Evolutionary conservation across 345 rosid species (phyloP), one percentile per base, ranked within the genome.

Genomic region (Eucalyptus grandis): DNA sequence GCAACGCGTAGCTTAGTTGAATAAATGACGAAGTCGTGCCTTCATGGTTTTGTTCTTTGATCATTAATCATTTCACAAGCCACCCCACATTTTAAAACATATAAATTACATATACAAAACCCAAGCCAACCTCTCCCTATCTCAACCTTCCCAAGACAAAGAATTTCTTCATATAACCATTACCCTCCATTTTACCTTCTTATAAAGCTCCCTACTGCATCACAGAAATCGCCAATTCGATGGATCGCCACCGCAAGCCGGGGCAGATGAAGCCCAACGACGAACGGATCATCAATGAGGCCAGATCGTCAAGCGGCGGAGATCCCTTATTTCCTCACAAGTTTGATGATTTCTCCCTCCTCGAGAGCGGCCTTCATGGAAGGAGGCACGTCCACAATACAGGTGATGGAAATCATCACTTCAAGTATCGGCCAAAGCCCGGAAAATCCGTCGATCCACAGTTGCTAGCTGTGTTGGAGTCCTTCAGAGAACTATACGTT

Each of bases 401-500:
- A 58, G 81, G 56, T 5, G 47, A 43, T 47, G 15, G 72, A 53
- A n/a, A 49, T 9, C 46, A 34, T n/a, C 24, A 43, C 46, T 49
- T 50, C n/a, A 50, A n/a, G 60, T 53, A 53, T 87, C 62, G 49
- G 16, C 14, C 88, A 10, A 87, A 87, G 69, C 47, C 69, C 15
- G 67, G 67, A 44, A 88, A 65, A n/a, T 43, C 62, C 1, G 7
- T 92, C 34, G 93, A 92, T 87, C 91, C 93, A 12, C 91, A 92
- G 83, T 46, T 93, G 90, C 19, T 91, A 3, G 46, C 86, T 37
- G 34, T 93, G 90, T 67, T 93, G 49, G 91, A 87, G 47, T 91
- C 90, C 51, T 91, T 93, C 91, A 86, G 90, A 69, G 91, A 93
- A 30, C 90, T 94, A 43, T 92, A 91, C 21, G 44, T 46, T 21